Evolutionary conservation across 257 asterid genomes (phyloP).

Genomic region (Salvia hispanica): DNA sequence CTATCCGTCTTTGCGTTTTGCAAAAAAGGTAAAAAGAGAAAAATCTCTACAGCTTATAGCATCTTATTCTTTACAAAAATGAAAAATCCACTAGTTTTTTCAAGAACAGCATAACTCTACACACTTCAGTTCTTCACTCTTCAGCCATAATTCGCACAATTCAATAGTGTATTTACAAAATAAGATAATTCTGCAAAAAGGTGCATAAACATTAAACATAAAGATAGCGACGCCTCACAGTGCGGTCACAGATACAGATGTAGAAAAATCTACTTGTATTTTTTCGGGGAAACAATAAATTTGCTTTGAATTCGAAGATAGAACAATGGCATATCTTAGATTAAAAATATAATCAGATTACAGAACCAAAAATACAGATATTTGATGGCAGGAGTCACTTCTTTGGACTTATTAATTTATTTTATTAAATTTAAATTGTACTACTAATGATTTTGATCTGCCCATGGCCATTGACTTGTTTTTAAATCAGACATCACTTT

Average conservation of each 20-base stretch:
- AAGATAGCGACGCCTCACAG: constrained; percentile 43
- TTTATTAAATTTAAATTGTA: constrained; percentile 22
- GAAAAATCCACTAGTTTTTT: constrained; percentile 22
- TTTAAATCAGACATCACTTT: background rate
- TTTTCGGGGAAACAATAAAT: constrained; percentile 39
- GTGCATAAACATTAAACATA: constrained; percentile 60
- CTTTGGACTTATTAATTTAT: constrained; percentile 34
- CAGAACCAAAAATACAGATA: background rate
- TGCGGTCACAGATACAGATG: constrained; percentile 69
- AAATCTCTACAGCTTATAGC: constrained; percentile 20
- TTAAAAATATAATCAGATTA: constrained; percentile 28
- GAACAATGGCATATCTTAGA: constrained; percentile 46
- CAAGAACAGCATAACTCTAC: constrained; percentile 34
- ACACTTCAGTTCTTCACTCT: constrained; percentile 15
- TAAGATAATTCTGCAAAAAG: constrained; percentile 50
- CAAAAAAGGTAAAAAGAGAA: background rate
- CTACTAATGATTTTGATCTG: constrained; percentile 42
- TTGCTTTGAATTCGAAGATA: constrained; percentile 41
- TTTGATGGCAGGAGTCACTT: constrained; percentile 43
- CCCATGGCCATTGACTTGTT: constrained; percentile 28
- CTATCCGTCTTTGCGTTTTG: background rate
- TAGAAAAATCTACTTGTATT: constrained; percentile 42
- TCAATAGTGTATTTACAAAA: constrained; percentile 30
- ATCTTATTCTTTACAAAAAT: constrained; percentile 32
- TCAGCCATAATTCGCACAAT: constrained; percentile 34